Base-by-base conservation (phyloP, 129 eudicot species). In the Tanacetum coccineum region DNA sequence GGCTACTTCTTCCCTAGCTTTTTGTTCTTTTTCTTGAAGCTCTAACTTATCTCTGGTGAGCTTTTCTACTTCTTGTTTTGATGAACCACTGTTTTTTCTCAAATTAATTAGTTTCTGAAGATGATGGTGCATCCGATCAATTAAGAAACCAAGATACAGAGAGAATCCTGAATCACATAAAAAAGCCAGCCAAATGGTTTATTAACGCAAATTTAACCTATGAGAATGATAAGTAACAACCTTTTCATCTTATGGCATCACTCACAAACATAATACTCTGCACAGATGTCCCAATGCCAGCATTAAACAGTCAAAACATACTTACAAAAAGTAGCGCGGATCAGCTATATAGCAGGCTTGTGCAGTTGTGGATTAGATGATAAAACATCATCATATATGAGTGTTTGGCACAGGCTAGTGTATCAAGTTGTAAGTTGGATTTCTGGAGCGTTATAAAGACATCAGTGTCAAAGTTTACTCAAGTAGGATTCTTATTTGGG, bases 91-190 rank as follows among this genome's bases (percentile, higher is more conserved):
- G 0, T 66, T 86, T 70, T 80, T 80, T 69, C 91, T 81, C 52
- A 92, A 53, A 49, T 47, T 70, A 52, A 59, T 88, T 63, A 88
- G 19, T 57, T 86, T 88, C 15, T 75, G 81, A 42, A 92, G 87
- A 77, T 88, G 90, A 67, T 86, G 85, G 74, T 92, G 98, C 95
- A 92, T 88, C 9, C 98, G 91, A 47, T 86, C 98, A 52, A 92
- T 88, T 67, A 92, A 64, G 77, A 92, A 88, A 19, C 96, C 98
- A 64, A 92, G 91, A 74, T 81, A 92, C 64, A 92, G 78, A 56
- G 87, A 80, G 76, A 92, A 92, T 60, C 96, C 98, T 92, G 89
- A 69, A 81, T 25, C 20, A 71, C 55, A 74, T 22, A 2, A 22
- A 22, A 78, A 75, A 45, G 59, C 9, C 22, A 40, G 50, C 56